A percentile compares a stretch with the other conserved stretches of the same genome.
phyloP scores from a whole-genome alignment of 257 asterid species.

The Nicotiana tomentosiformis region DNA sequence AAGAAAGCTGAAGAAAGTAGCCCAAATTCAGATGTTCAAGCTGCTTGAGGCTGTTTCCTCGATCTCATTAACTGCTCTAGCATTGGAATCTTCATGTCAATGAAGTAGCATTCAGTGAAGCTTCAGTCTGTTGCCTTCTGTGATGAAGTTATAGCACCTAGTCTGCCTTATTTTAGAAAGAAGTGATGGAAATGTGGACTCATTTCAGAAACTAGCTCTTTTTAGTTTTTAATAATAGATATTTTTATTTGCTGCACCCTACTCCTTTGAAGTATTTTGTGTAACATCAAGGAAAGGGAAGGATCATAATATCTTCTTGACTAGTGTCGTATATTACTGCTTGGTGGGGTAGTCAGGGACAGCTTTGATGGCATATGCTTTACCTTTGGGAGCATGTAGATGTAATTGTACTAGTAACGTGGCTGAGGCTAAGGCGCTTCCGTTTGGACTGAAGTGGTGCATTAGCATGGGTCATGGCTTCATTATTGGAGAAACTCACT shows the following conservation, averaged over 20 bases:
- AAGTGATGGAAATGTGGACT: neutral
- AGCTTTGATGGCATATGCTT: too few relatives aligned
- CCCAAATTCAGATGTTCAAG: slow-evolving; percentile 35
- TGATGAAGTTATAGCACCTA: neutral
- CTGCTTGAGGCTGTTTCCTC: slow-evolving; percentile 30
- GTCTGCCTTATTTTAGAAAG: neutral
- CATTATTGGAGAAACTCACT: too few relatives aligned
- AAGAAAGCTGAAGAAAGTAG: slow-evolving; percentile 29
- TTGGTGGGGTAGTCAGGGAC: too few relatives aligned
- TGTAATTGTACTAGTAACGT: too few relatives aligned
- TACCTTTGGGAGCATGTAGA: too few relatives aligned
- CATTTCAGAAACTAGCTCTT: neutral
- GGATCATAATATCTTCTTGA: neutral
- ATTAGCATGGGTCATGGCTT: too few relatives aligned
- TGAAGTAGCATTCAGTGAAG: neutral
- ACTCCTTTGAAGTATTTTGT: neutral
- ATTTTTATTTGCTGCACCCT: too few relatives aligned
- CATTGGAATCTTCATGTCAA: neutral
- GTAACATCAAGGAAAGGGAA: neutral
- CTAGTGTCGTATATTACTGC: too few relatives aligned
- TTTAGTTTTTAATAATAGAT: neutral
- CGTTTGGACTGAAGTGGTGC: too few relatives aligned
- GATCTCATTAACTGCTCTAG: neutral
- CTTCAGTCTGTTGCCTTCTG: neutral
- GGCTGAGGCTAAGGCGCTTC: too few relatives aligned